Evolutionary conservation across 2,329 filamentous ascomycete genomes (phyloP).

Genomic region (Taxawa tesnikishii): DNA sequence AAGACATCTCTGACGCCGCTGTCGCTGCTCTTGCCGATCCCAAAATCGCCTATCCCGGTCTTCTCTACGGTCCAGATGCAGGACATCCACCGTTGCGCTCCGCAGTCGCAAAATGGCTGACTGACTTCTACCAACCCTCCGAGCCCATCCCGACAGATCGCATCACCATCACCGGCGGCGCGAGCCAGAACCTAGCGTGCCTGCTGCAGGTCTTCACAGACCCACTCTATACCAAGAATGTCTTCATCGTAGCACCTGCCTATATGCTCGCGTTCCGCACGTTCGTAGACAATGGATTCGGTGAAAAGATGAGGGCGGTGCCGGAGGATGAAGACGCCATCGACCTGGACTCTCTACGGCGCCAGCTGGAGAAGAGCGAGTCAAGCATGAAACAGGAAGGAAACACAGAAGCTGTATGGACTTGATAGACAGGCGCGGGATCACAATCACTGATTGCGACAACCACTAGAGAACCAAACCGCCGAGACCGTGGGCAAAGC

Average conservation of each 20-base stretch:
- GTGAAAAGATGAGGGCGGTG: slow-evolving; percentile 50
- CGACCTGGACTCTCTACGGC: slow-evolving; percentile 50
- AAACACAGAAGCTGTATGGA: background rate
- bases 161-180: slow-evolving; percentile 74
- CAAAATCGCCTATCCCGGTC: slow-evolving; percentile 45
- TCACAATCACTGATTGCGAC: too few species aligned
- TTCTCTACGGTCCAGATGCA: slow-evolving; percentile 68
- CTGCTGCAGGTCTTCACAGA: slow-evolving; percentile 73
- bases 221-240: slow-evolving; percentile 56
- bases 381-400: slow-evolving; percentile 9
- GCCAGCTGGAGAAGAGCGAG: slow-evolving; percentile 39
- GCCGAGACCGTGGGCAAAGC: slow-evolving; percentile 51
- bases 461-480: slow-evolving; percentile 43
- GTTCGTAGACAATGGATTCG: slow-evolving; percentile 69
- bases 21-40: slow-evolving; percentile 49
- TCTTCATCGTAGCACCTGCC: slow-evolving; percentile 73
- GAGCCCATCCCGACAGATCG: slow-evolving; percentile 39
- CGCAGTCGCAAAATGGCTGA: slow-evolving; percentile 59
- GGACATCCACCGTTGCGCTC: slow-evolving; percentile 60
- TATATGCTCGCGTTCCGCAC: slow-evolving; percentile 81
- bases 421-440: too few species aligned
- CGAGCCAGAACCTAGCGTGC: slow-evolving; percentile 69
- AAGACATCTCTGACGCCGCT: slow-evolving; percentile 49
- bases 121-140: slow-evolving; percentile 42
- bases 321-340: slow-evolving; percentile 70